Evolutionary conservation across 805 yeast species (phyloP), one percentile per base, ranked within the genome.

Genomic region (Saccharomycopsis fermentans): DNA sequence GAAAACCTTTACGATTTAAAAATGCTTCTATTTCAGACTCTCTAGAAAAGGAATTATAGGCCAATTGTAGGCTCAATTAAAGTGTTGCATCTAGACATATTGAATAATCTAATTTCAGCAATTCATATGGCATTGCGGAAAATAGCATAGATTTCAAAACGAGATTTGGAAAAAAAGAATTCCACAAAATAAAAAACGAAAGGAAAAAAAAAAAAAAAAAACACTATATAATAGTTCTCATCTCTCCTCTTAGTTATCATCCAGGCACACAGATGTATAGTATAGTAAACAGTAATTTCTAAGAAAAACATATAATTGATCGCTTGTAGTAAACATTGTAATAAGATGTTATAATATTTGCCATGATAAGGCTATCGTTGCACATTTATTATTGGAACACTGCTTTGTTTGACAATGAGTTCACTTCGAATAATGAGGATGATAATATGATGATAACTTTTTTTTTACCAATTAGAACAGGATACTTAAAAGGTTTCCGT

Each of bases 241-340:
- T 12, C 37, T 54, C 56, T 54, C 37, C 8, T n/a, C 27, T 36
- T n/a, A n/a, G n/a, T n/a, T n/a, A n/a, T n/a, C n/a, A n/a, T n/a
- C n/a, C n/a, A n/a, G n/a, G n/a, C n/a, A n/a, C n/a, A n/a, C n/a
- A n/a, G n/a, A n/a, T n/a, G n/a, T n/a, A n/a, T n/a, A n/a, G n/a
- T n/a, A n/a, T n/a, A n/a, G n/a, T n/a, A n/a, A n/a, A n/a, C n/a
- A n/a, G n/a, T n/a, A n/a, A n/a, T n/a, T n/a, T n/a, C n/a, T n/a
- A n/a, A n/a, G n/a, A n/a, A n/a, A n/a, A n/a, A n/a, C n/a, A n/a
- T n/a, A n/a, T n/a, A n/a, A n/a, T n/a, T n/a, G n/a, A n/a, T n/a
- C n/a, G n/a, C n/a, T 40, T 92, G 3, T 97, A 32, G 35, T 32
- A 6, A 6, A 3, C 35, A 32, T 32, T 14, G n/a, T 9, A 43